These are phyloP conservation scores for Aspergillus proliferans DNA, from an alignment of 2,329 filamentous ascomycete species.

Conservation along the genomic window DNA sequence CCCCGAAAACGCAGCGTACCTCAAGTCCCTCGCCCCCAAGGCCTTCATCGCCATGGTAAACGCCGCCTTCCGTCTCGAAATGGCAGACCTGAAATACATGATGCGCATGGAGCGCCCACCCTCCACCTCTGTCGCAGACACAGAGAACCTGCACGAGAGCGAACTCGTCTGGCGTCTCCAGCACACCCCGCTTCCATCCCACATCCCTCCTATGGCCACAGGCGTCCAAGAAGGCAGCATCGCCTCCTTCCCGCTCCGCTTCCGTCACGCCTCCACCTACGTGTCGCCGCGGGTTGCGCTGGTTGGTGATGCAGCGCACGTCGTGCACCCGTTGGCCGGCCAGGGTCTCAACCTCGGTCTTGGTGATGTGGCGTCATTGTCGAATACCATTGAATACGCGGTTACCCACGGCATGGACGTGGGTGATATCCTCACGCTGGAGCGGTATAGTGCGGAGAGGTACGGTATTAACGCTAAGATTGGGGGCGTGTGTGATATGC, in stretches of 20 bases:
- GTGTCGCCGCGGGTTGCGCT: conserved; percentile 84
- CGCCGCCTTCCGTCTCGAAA: conserved; percentile 76
- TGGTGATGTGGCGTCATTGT: conserved; percentile 76
- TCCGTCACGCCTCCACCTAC: conserved; percentile 93
- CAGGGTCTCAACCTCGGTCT: conserved; percentile 93
- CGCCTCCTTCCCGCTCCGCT: conserved; percentile 82
- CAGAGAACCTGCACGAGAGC: conserved; percentile 51
- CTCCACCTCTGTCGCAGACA: conserved; percentile 8
- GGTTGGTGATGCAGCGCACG: conserved; percentile 91
- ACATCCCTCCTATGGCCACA: conserved; percentile 60
- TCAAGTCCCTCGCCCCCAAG: conserved; percentile 66
- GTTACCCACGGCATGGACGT: conserved; percentile 82
- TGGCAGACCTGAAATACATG: conserved; percentile 77
- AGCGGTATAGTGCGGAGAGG: conserved; percentile 72
- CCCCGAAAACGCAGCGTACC: conserved; percentile 65
- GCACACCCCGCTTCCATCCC: conserved; percentile 55
- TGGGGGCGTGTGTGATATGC: conserved; percentile 75
- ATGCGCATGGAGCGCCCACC: conserved; percentile 53
- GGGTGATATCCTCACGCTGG: conserved; percentile 69
- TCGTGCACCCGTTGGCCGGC: conserved; percentile 86
- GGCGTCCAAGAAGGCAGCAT: conserved; percentile 71
- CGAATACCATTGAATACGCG: conserved; percentile 66
- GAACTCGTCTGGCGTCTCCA: conserved; percentile 78
- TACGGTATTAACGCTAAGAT: conserved; percentile 75
- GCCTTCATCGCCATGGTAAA: conserved; percentile 88